Evolutionary conservation across 1,284 basidiomycete genomes (phyloP).

Genomic region (Ganoderma lucidum): DNA sequence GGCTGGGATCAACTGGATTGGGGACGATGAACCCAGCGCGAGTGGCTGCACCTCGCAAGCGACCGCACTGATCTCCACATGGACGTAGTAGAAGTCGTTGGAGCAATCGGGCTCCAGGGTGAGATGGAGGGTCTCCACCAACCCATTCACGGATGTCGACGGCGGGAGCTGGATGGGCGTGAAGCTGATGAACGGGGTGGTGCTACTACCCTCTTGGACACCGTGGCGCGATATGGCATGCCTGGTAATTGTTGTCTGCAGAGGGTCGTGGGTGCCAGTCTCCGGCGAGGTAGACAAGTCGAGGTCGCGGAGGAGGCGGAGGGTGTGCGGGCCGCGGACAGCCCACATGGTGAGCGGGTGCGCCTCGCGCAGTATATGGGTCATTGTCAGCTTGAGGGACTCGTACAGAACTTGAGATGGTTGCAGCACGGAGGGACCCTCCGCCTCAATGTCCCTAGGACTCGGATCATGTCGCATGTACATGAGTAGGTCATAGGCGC

Average conservation of each 20-base stretch:
- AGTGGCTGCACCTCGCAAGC: background rate
- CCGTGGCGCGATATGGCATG: background rate
- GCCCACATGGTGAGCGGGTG: background rate
- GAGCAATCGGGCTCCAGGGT: background rate
- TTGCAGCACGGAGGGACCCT: background rate
- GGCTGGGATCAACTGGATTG: background rate
- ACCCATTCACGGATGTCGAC: background rate
- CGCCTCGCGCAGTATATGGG: background rate
- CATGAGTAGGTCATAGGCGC: background rate
- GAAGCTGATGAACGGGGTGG: background rate
- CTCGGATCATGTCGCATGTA: background rate
- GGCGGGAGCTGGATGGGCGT: background rate
- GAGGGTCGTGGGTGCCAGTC: background rate
- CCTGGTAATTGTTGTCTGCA: background rate
- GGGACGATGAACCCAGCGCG: background rate
- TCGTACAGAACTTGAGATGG: background rate
- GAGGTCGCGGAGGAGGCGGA: background rate
- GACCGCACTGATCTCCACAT: background rate
- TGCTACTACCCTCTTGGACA: background rate
- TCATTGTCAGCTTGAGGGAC: background rate
- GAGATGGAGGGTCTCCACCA: background rate
- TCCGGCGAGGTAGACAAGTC: background rate
- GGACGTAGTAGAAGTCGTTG: background rate
- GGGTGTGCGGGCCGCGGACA: background rate
- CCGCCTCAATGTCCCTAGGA: background rate